Base-by-base conservation (phyloP, 2,329 filamentous ascomycete species). In the Arthrobotrys sinensis region DNA sequence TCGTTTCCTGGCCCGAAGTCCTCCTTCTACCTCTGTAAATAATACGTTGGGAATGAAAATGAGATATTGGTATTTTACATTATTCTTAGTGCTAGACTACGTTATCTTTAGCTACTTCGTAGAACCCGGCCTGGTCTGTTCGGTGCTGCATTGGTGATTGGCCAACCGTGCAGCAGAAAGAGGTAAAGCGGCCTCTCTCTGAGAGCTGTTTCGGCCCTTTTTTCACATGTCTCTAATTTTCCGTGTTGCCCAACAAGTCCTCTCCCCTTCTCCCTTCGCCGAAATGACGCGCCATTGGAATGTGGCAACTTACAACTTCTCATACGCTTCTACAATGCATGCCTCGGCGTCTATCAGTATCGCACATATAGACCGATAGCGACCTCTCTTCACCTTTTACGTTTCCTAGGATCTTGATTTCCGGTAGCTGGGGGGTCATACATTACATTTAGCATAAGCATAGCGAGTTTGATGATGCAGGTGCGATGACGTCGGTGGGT, bases 401-500 rank as follows among this genome's bases (percentile, higher is more conserved):
- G 1, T 38, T 28, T 55, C 14, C 8, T 48, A 45, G 14, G 40
- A 6, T 45, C 24, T 34, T 3, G 50, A 11, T 53, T 6, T 34
- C 14, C 8, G 32, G 24, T 28, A 28, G 24, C 24, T 28, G 24
- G 24, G 24, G 28, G 28, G 16, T 21, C 50, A 12, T 50, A 28
- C 45, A 57, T 46, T 52, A 12, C 40, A 32, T 28, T 28, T 28
- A 2, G 24, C 24, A 28, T 28, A 28, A 34, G 43, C 14, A n/a
- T 34, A 46, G 14, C 48, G 12, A 12, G n/a, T 53, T n/a, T 64
- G 55, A 53, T 53, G 32, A 77, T 77, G 73, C 48, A 48, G 45
- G 67, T n/a, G 60, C 65, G 32, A 77, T 77, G 73, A 71, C 66
- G 66, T 65, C 62, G 66, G 73, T 77, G 43, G 43, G 65, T 36